Evolutionary conservation across 768 basidiomycete genomes (phyloP).

Genomic region (Neoboletus magnificus): DNA sequence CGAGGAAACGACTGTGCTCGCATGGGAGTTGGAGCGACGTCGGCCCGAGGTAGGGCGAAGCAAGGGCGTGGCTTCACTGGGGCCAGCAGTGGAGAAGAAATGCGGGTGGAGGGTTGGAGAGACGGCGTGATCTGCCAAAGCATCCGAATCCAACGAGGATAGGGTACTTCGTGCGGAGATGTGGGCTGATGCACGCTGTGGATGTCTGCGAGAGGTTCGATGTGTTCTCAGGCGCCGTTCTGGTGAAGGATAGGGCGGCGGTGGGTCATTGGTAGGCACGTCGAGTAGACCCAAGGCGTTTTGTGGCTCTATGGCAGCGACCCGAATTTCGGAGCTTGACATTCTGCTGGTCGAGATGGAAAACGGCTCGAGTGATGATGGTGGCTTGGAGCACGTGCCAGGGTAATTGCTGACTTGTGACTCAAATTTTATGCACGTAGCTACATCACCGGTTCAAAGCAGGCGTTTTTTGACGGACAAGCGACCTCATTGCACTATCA

Average conservation of each 20-base stretch:
- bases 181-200: conserved; percentile 31
- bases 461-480: no score
- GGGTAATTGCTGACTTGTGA: neutral
- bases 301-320: neutral
- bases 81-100: conserved; percentile 27
- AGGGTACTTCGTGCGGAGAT: conserved; percentile 28
- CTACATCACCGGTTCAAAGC: no score
- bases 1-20: conserved; percentile 46
- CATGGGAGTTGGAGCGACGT: conserved; percentile 55
- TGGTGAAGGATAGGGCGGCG: conserved; percentile 65
- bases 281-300: conserved; percentile 11
- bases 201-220: conserved; percentile 28
- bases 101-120: conserved; percentile 18
- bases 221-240: conserved; percentile 40
- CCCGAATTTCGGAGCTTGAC: conserved; percentile 3
- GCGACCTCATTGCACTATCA: no score
- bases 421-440: no score
- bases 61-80: conserved; percentile 50
- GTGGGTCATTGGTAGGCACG: conserved; percentile 46
- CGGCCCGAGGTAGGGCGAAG: conserved; percentile 36
- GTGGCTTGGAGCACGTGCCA: conserved; percentile 1
- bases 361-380: neutral
- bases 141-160: conserved; percentile 35
- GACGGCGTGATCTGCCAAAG: conserved; percentile 32
- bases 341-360: neutral